A percentile compares a stretch with the other conserved stretches of the same genome.
These are phyloP conservation scores for Discostella pseudostelligera DNA, from an alignment of 108 stramenopile species.

Conservation along the genomic window DNA sequence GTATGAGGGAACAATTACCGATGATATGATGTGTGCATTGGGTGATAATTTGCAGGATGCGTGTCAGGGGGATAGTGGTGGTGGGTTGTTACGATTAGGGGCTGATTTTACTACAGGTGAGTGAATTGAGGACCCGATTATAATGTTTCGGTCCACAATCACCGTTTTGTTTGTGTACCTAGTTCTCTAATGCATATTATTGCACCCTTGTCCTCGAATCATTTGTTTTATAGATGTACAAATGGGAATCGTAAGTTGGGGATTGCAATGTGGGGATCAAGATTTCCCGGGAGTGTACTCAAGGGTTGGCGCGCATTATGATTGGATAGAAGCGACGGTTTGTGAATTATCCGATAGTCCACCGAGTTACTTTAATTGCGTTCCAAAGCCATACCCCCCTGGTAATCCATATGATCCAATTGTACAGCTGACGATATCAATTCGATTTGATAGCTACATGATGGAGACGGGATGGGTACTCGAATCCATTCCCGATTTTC, in stretches of 20 bases:
- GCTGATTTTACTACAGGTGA: constrained; percentile 2
- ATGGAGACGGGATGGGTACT: constrained; percentile 38
- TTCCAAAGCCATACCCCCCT: constrained; percentile 19
- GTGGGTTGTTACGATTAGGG: constrained; percentile 39
- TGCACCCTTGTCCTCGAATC: neutral
- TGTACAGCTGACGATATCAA: constrained; percentile 27
- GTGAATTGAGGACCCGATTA: neutral
- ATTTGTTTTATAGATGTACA: constrained; percentile 22
- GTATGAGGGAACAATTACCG: constrained; percentile 30
- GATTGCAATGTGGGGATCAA: constrained; percentile 30
- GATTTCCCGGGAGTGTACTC: constrained; percentile 48
- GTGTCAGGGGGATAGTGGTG: constrained; percentile 51
- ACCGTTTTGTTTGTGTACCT: neutral
- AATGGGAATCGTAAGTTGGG: constrained; percentile 48
- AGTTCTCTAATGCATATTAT: neutral
- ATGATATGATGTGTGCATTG: constrained; percentile 48
- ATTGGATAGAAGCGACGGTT: constrained; percentile 35
- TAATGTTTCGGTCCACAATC: neutral
- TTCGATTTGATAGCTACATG: constrained; percentile 37
- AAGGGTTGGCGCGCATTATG: constrained; percentile 30
- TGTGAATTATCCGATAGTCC: constrained; percentile 45
- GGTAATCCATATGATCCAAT: constrained; percentile 24
- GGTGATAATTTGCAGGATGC: constrained; percentile 31
- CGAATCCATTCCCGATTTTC: constrained; percentile 48
- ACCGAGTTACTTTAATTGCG: constrained; percentile 35